phyloP scores from a whole-genome alignment of 768 basidiomycete genomes.

The Sistotremastrum suecicum region DNA sequence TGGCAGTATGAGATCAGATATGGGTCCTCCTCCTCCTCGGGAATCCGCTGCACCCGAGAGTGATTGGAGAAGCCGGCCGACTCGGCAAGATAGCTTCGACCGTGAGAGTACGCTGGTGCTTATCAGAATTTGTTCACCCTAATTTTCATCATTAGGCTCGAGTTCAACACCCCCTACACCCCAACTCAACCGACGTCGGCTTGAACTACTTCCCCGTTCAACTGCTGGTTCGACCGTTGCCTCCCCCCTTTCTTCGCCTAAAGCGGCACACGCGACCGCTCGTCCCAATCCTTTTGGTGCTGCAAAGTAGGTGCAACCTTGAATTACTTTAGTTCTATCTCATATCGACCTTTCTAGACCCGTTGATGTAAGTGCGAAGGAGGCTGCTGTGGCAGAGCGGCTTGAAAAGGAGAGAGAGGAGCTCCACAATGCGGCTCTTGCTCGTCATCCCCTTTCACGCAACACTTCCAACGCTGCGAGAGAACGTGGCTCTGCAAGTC shows the following conservation, averaged over 20 bases:
- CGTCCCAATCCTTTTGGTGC: conserved; percentile 76
- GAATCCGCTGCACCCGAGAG: conserved; percentile 33
- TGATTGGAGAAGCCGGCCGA: conserved; percentile 55
- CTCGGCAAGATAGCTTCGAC: conserved; percentile 37
- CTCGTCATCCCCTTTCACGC: conserved; percentile 31
- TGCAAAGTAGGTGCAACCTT: conserved; percentile 42
- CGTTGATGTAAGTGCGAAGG: conserved; percentile 66
- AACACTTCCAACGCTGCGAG: conserved; percentile 33
- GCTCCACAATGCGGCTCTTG: conserved; percentile 14
- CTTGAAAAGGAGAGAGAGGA: conserved; percentile 49
- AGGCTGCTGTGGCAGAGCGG: conserved; percentile 61
- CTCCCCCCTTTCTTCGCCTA: conserved; percentile 69
- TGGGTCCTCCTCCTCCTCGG: conserved; percentile 26
- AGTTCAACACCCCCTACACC: conserved; percentile 73
- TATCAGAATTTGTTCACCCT: conserved; percentile 1
- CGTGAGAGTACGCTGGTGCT: conserved; percentile 29
- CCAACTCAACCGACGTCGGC: conserved; percentile 61
- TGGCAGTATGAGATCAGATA: conserved; percentile 38
- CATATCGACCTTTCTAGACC: conserved; percentile 33
- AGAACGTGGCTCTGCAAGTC: conserved; percentile 28
- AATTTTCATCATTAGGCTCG: conserved; percentile 28
- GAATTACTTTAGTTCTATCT: neutral
- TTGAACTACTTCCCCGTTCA: conserved; percentile 77
- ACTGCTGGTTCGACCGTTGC: conserved; percentile 49
- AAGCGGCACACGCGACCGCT: conserved; percentile 36